Conservation (phyloP, 108 stramenopile species). For the Mediolabrus comicus region DNA sequence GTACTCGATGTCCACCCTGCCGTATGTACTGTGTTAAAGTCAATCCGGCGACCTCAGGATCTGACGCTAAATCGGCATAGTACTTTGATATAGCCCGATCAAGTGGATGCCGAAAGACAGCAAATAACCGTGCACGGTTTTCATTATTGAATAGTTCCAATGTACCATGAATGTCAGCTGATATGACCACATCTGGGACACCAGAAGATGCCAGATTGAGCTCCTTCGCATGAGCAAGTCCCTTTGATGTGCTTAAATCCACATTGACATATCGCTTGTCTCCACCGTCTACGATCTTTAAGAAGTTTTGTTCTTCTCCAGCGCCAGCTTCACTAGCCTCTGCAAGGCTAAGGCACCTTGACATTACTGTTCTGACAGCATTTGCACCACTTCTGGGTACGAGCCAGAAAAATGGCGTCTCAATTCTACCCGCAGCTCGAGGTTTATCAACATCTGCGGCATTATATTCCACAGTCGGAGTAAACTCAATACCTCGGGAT, state of each 20-base stretch:
- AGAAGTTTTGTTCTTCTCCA: conserved; percentile 16
- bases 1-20: conserved; percentile 15
- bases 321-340: conserved; percentile 37
- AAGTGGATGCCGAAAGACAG: conserved; percentile 52
- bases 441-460: conserved; percentile 25
- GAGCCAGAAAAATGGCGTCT: conserved; percentile 42
- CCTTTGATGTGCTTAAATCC: conserved; percentile 28
- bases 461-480: conserved; percentile 15
- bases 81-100: conserved; percentile 54
- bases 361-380: conserved; percentile 28
- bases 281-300: conserved; percentile 24
- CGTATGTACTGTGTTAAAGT: conserved; percentile 23
- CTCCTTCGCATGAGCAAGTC: conserved; percentile 26
- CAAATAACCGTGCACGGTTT: conserved; percentile 40
- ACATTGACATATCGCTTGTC: conserved; percentile 36
- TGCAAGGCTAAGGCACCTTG: conserved; percentile 10
- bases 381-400: conserved; percentile 31
- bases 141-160: conserved; percentile 23
- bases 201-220: conserved; percentile 33
- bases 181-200: conserved; percentile 34
- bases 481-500: conserved; percentile 16
- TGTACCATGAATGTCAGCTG: conserved; percentile 14
- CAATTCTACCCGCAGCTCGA: conserved; percentile 21
- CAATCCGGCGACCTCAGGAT: conserved; percentile 37
- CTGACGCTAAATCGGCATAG: conserved; percentile 44